Evolutionary conservation across 225 moss, liverwort and hornwort species (phyloP).

Genomic region (Rhytidiadelphus loreus): DNA sequence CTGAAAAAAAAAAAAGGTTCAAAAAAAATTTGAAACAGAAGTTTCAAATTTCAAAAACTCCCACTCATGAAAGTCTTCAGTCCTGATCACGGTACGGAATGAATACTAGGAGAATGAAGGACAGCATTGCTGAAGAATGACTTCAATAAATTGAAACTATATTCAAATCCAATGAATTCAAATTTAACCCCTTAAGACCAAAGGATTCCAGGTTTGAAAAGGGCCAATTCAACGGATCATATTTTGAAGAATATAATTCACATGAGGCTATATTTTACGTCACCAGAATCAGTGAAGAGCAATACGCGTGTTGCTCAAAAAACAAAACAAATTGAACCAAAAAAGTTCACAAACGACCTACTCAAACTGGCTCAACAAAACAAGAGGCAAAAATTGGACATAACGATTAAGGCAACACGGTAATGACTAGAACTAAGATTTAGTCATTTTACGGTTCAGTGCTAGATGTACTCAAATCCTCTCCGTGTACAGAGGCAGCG

Average conservation of each 20-base stretch:
- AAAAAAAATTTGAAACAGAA: not conserved
- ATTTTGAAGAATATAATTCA: not conserved
- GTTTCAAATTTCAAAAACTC: too few species aligned
- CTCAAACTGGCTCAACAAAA: not conserved
- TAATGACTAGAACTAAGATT: not conserved
- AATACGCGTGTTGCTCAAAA: not conserved
- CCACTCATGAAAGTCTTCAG: not conserved
- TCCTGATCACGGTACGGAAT: not conserved
- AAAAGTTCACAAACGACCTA: not conserved
- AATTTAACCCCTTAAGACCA: not conserved
- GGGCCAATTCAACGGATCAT: not conserved
- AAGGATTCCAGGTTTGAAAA: not conserved
- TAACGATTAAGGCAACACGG: not conserved
- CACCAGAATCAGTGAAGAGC: not conserved
- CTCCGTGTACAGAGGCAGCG: slow-evolving; percentile 12
- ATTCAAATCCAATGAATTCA: not conserved
- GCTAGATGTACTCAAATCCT: not conserved
- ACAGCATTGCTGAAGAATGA: not conserved
- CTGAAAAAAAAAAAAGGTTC: not conserved
- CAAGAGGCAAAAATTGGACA: not conserved
- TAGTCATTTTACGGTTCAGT: not conserved
- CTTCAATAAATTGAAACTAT: not conserved
- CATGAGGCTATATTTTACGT: not conserved
- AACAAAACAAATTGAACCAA: not conserved
- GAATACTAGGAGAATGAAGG: not conserved